Evolutionary conservation across 306 rosid genomes (phyloP).

Genomic region (Rosa multiflora): DNA sequence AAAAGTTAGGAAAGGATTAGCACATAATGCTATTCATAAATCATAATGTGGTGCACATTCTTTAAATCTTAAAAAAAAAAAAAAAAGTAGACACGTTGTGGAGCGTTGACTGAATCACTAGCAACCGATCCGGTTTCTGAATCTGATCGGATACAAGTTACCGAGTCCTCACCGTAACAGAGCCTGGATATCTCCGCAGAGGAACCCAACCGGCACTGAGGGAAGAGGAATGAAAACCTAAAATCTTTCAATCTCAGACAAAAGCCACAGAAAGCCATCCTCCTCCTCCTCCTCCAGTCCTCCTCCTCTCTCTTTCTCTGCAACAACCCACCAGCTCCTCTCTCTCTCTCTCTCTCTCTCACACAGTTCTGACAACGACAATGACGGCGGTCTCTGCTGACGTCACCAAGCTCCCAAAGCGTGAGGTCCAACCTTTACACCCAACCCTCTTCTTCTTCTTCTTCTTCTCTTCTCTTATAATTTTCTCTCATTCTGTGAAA

Average conservation of each 20-base stretch:
- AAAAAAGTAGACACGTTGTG: background rate
- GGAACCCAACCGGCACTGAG: background rate
- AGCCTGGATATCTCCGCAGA: background rate
- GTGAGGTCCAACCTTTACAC: constrained; percentile 16
- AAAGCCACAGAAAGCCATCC: constrained; percentile 27
- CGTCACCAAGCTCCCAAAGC: constrained; percentile 22
- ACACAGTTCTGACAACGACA: constrained; percentile 4
- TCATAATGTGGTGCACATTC: background rate
- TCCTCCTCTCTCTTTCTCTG: constrained; percentile 12
- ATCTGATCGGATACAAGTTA: background rate
- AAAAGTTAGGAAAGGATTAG: background rate
- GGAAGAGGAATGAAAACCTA: constrained; percentile 48
- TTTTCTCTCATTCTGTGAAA: background rate
- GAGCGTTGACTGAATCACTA: background rate
- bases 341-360: background rate
- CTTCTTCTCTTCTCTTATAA: background rate
- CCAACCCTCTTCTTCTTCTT: too few relatives aligned
- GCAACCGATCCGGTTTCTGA: background rate
- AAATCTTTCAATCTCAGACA: constrained; percentile 54
- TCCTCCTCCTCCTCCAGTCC: background rate
- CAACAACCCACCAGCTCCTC: constrained; percentile 5
- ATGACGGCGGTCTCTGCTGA: constrained; percentile 27
- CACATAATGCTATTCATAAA: background rate
- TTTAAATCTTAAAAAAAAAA: background rate
- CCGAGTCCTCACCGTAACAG: constrained; percentile 1